phyloP scores from a whole-genome alignment of 768 basidiomycete genomes.

The Lenzites betulinus region DNA sequence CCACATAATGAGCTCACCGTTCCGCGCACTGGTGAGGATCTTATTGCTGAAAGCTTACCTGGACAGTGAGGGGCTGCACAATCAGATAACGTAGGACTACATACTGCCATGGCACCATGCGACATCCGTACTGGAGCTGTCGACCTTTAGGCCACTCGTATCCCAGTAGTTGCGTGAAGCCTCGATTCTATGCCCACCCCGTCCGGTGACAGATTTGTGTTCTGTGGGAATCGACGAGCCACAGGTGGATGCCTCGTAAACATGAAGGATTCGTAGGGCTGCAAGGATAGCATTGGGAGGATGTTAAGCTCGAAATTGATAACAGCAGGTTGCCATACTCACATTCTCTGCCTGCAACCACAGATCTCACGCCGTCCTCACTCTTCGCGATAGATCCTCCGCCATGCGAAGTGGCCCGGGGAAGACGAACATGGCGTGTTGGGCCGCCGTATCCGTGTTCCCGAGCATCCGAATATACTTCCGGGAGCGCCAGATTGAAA shows the following conservation, averaged over 20 bases:
- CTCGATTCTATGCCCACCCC: slow-evolving; percentile 69
- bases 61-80: not conserved
- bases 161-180: slow-evolving; percentile 78
- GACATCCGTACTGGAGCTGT: slow-evolving; percentile 76
- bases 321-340: slow-evolving; percentile 21
- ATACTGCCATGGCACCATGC: slow-evolving; percentile 68
- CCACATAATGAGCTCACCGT: slow-evolving; percentile 85
- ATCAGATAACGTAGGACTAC: not conserved
- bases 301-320: slow-evolving; percentile 46
- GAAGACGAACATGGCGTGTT: slow-evolving; percentile 56
- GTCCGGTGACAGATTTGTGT: slow-evolving; percentile 54
- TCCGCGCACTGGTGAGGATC: slow-evolving; percentile 76
- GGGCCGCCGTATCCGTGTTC: slow-evolving; percentile 47
- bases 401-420: slow-evolving; percentile 59
- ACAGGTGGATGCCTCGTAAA: slow-evolving; percentile 47
- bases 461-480: slow-evolving; percentile 45
- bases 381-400: slow-evolving; percentile 69
- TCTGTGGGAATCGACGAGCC: slow-evolving; percentile 39
- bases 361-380: slow-evolving; percentile 67
- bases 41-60: slow-evolving; percentile 67
- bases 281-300: slow-evolving; percentile 30
- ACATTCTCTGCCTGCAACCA: slow-evolving; percentile 83
- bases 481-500: slow-evolving; percentile 20
- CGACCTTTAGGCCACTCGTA: slow-evolving; percentile 74
- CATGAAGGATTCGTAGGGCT: slow-evolving; percentile 44